A percentile compares a stretch with the other conserved stretches of the same genome.
Conservation (phyloP, 2,329 filamentous ascomycete genomes). For the Fusarium poae region DNA sequence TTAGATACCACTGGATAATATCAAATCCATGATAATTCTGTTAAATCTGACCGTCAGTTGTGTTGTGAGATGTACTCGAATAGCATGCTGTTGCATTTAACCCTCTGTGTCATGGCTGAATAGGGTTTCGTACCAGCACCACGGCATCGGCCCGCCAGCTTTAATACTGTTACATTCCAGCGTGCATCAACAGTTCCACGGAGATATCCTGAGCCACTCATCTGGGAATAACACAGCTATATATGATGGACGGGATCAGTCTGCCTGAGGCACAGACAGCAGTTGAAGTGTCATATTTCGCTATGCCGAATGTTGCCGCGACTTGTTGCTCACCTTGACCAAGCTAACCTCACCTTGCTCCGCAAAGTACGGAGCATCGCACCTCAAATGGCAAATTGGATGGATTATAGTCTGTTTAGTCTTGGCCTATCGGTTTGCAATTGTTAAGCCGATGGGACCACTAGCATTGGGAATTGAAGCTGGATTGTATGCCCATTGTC, state of each 20-base stretch:
- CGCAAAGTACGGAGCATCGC: slow-evolving; percentile 7
- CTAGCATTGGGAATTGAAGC: not conserved
- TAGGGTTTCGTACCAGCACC: slow-evolving; percentile 5
- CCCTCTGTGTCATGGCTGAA: not conserved
- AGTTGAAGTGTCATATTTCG: not conserved
- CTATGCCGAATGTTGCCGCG: slow-evolving; percentile 36
- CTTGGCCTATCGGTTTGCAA: not conserved
- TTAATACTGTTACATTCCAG: slow-evolving; percentile 5
- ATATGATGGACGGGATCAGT: not conserved
- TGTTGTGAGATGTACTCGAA: not conserved
- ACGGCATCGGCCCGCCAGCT: slow-evolving; percentile 20
- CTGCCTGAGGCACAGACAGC: slow-evolving; percentile 23
- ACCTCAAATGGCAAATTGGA: not conserved
- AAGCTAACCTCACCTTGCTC: slow-evolving; percentile 15
- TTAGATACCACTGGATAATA: slow-evolving; percentile 37
- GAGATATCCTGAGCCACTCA: not conserved
- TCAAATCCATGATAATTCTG: not conserved
- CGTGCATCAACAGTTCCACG: not conserved
- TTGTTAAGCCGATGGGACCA: slow-evolving; percentile 9
- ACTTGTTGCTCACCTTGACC: slow-evolving; percentile 4
- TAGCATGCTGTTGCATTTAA: not conserved
- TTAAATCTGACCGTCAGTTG: not conserved
- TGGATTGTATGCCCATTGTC: not conserved
- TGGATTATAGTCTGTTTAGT: not conserved
- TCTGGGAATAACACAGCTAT: slow-evolving; percentile 1